These are phyloP conservation scores for Rubia yunnanensis DNA, from an alignment of 257 asterid species.

Conservation along the genomic window DNA sequence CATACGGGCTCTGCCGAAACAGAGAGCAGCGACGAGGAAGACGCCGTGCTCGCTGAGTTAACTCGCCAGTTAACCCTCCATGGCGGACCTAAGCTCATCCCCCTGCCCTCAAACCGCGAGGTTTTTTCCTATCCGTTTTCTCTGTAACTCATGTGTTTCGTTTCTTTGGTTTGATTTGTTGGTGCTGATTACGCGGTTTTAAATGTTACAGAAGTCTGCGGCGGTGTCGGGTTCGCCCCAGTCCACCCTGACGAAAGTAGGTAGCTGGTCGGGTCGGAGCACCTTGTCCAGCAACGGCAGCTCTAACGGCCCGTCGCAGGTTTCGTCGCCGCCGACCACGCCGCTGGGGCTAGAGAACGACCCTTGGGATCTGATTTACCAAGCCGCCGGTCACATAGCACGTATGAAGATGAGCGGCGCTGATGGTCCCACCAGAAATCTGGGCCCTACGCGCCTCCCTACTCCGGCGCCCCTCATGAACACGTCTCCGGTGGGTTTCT, in stretches of 20 bases:
- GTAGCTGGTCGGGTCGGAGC: conserved; percentile 36
- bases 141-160: neutral
- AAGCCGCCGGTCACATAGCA: conserved; percentile 47
- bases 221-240: conserved; percentile 54
- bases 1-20: conserved; percentile 17
- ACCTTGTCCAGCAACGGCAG: conserved; percentile 37
- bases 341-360: conserved; percentile 21
- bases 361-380: conserved; percentile 43
- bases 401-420: conserved; percentile 34
- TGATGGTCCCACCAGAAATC: conserved; percentile 11
- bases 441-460: conserved; percentile 18
- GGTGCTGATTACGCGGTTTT: neutral
- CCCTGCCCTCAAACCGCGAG: conserved; percentile 9
- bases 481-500: conserved; percentile 23
- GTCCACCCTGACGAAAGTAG: conserved; percentile 34
- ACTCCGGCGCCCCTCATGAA: conserved; percentile 11
- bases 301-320: conserved; percentile 37
- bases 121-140: no score
- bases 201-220: conserved; percentile 31
- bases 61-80: conserved; percentile 18
- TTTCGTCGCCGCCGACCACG: conserved; percentile 38
- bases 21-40: conserved; percentile 25
- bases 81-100: conserved; percentile 5
- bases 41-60: conserved; percentile 17
- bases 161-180: neutral